These are phyloP conservation scores for Scytalidium lignicola DNA, from an alignment of 2,329 filamentous ascomycete species.

Conservation along the genomic window DNA sequence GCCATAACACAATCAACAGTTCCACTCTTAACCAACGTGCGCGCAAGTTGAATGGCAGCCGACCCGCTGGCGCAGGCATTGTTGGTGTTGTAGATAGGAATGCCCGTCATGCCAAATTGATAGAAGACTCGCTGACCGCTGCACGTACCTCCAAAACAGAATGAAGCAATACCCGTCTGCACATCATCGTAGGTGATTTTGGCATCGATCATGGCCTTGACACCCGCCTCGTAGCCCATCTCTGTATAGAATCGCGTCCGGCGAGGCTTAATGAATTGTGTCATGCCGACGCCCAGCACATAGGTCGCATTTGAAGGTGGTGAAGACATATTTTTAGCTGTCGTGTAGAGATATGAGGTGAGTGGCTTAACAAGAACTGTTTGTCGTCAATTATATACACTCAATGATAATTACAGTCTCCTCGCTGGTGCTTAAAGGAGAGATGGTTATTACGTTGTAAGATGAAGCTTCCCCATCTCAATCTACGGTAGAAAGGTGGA, in stretches of 20 bases:
- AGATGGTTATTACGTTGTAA: too few relatives aligned
- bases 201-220: constrained; percentile 80
- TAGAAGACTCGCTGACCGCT: constrained; percentile 22
- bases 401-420: too few relatives aligned
- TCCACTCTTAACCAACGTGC: constrained; percentile 13
- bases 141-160: background rate
- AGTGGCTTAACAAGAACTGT: too few relatives aligned
- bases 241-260: constrained; percentile 92
- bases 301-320: constrained; percentile 43
- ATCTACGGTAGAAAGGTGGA: too few relatives aligned
- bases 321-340: background rate
- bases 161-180: constrained; percentile 37
- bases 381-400: too few relatives aligned
- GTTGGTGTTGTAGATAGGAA: constrained; percentile 23
- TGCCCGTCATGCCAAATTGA: constrained; percentile 21
- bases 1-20: constrained; percentile 18
- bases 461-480: too few relatives aligned
- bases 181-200: constrained; percentile 93
- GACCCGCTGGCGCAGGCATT: constrained; percentile 22
- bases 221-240: constrained; percentile 81
- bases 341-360: too few relatives aligned
- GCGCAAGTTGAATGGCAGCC: constrained; percentile 17
- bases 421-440: too few relatives aligned
- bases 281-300: constrained; percentile 94
- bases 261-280: constrained; percentile 94